Evolutionary conservation across 768 basidiomycete species (phyloP).

Genomic region (Mycena amicta): DNA sequence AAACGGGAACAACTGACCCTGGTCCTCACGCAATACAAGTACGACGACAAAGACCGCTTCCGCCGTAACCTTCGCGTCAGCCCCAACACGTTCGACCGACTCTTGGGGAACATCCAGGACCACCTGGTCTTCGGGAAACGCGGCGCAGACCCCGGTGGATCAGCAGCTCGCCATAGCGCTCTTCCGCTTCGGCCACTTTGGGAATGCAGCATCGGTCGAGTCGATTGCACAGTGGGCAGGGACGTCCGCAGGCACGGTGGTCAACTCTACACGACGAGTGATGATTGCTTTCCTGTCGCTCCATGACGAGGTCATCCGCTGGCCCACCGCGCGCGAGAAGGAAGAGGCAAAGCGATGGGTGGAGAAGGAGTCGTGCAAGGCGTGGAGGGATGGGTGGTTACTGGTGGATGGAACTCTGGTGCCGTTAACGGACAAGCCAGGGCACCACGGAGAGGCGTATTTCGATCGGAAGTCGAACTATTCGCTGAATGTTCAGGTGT

Average conservation of each 20-base stretch:
- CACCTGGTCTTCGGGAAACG: slow-evolving; percentile 31
- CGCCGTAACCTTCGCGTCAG: slow-evolving; percentile 27
- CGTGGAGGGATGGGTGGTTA: slow-evolving; percentile 32
- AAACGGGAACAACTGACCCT: slow-evolving; percentile 26
- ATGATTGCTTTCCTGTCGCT: slow-evolving; percentile 25
- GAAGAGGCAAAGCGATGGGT: slow-evolving; percentile 29
- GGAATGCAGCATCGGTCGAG: slow-evolving; percentile 30
- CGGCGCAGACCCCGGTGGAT: slow-evolving; percentile 29
- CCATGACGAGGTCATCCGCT: slow-evolving; percentile 21
- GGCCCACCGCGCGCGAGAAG: slow-evolving; percentile 23
- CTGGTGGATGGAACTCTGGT: slow-evolving; percentile 37
- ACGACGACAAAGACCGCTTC: slow-evolving; percentile 25
- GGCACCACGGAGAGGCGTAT: slow-evolving; percentile 36
- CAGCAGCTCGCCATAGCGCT: slow-evolving; percentile 34
- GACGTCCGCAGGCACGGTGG: slow-evolving; percentile 23
- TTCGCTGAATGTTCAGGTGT: slow-evolving; percentile 25
- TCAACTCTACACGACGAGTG: slow-evolving; percentile 21
- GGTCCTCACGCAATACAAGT: slow-evolving; percentile 27
- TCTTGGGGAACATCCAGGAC: slow-evolving; percentile 21
- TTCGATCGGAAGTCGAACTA: slow-evolving; percentile 34
- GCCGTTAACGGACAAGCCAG: slow-evolving; percentile 32
- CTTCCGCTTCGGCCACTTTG: slow-evolving; percentile 29
- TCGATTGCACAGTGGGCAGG: slow-evolving; percentile 30
- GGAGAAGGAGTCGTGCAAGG: slow-evolving; percentile 20
- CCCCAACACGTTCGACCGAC: slow-evolving; percentile 27